Base-by-base conservation (phyloP, 2,329 filamentous ascomycete species). In the Stagonosporopsis cucurbitacearum region DNA sequence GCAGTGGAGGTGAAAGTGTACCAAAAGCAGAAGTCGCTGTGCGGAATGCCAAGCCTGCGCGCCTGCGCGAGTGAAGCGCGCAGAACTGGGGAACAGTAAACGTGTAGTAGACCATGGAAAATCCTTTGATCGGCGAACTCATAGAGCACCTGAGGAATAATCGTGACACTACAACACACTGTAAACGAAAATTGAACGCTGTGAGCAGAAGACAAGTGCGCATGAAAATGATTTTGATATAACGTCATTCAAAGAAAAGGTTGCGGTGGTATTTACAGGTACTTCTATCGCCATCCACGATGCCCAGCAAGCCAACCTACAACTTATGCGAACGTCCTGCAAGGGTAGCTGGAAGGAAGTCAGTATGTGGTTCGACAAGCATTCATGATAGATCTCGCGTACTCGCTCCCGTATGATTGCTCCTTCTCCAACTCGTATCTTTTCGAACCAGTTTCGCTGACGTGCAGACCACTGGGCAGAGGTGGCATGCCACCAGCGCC, bases 401-500 rank as follows among this genome's bases (percentile, higher is more conserved):
- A 80, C 78, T 67, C 63, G 46, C 50, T 59, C 17, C 68, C 72
- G 60, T 96, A 97, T 57, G 88, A 84, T 70, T 89, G 84, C 71
- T 93, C 87, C 68, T 81, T 79, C 30, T 81, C 78, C 68, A 90
- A 71, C 69, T 96, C 87, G 77, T 88, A 86, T 75, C 92, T 87
- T 72, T 88, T 86, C 71, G 87, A 82, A 80, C 86, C 86, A 59
- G 81, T 74, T 39, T 82, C 82, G 55, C 50, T 54, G 64, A 80
- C 56, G 63, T 77, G 85, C 76, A 87, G 78, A n/a, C 90, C 88
- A 69, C 87, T 87, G 15, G 94, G 95, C 70, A 90, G 79, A n/a
- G 95, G 95, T 54, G 95, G 95, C 77, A 99, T 77, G 1, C 94
- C 93, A 68, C 89, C 82, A 40, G 89, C 83, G 47, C 90, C 87